Base-by-base conservation (phyloP, 2,329 filamentous ascomycete species). In the Metarhizium anisopliae region DNA sequence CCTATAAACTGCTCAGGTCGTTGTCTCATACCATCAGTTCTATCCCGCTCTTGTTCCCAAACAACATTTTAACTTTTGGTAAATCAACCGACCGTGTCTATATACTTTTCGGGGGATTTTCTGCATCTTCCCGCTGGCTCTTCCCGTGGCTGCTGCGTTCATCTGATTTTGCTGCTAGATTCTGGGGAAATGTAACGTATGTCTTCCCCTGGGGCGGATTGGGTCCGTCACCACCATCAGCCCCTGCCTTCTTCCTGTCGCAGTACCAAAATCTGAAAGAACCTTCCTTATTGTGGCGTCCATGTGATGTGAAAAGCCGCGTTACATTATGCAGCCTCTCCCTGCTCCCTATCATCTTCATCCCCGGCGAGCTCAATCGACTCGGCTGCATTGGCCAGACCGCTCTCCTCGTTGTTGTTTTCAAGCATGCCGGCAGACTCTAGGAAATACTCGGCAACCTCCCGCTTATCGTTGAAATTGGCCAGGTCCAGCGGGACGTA, bases 401-500 rank as follows among this genome's bases (percentile, higher is more conserved):
- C 78, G 18, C 70, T 72, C 51, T 71, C 70, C 43, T 71, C 71
- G 53, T 80, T 79, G 55, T 72, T 69, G 4, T 69, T 71, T 65
- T 83, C 80, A 11, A 82, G 60, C 51, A 71, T 71, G 50, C 71
- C 72, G 20, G 75, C 73, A 57, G 76, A 71, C n/a, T 72, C 68
- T 49, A 84, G 60, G 64, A 84, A 84, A 67, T 79, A 83, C 56
- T 85, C 78, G 3, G 84, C 83, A 10, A 87, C 82, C 6, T 83
- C 78, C 53, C 76, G 75, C 75, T 89, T 85, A 62, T 85, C 82
- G 60, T 84, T 83, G 62, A 87, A 78, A 68, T 88, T 83, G 16
- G 88, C 87, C 62, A 90, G 75, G 63, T 90, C 89, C 2, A 91
- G 75, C 2, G 87, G 84, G 63, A 92, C 87, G 64, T 95, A 89